phyloP scores from a whole-genome alignment of 106 monocot species.

The Gastrodia elata region DNA sequence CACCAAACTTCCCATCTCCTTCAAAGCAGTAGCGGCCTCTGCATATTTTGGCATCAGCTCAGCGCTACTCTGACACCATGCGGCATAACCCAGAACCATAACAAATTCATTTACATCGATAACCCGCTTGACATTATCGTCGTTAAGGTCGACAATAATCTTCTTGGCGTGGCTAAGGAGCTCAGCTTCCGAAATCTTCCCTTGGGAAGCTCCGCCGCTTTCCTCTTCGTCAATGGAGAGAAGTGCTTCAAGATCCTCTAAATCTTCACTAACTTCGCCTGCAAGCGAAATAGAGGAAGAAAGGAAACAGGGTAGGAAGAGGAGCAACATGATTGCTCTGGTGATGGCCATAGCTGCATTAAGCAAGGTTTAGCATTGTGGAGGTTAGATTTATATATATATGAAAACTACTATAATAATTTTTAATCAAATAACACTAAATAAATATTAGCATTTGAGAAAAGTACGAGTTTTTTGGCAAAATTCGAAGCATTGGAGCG shows the following conservation, averaged over 20 bases:
- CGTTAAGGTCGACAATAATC: slow-evolving; percentile 64
- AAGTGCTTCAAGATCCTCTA: slow-evolving; percentile 56
- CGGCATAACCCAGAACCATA: slow-evolving; percentile 75
- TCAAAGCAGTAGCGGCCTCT: slow-evolving; percentile 59
- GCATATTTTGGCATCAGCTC: slow-evolving; percentile 90
- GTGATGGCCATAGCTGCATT: slow-evolving; percentile 1
- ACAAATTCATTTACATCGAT: slow-evolving; percentile 55
- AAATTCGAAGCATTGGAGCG: no score
- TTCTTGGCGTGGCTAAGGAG: slow-evolving; percentile 58
- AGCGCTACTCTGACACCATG: slow-evolving; percentile 81
- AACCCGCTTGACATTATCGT: slow-evolving; percentile 60
- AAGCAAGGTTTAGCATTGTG: no score
- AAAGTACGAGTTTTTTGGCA: no score
- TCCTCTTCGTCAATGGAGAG: slow-evolving; percentile 81
- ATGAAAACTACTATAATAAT: no score
- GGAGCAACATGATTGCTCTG: slow-evolving; percentile 11
- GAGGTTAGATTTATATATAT: no score
- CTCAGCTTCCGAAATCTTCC: slow-evolving; percentile 32
- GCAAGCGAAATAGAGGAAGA: neutral
- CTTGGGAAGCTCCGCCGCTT: neutral
- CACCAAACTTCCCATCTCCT: slow-evolving; percentile 52
- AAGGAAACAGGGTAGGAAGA: slow-evolving; percentile 11
- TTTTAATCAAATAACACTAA: no score
- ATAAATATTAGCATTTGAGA: no score
- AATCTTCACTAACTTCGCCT: slow-evolving; percentile 29